A percentile compares a stretch with the other conserved stretches of the same genome.
Conservation (phyloP, 768 basidiomycete genomes). For the Boletus rubescentipes region DNA sequence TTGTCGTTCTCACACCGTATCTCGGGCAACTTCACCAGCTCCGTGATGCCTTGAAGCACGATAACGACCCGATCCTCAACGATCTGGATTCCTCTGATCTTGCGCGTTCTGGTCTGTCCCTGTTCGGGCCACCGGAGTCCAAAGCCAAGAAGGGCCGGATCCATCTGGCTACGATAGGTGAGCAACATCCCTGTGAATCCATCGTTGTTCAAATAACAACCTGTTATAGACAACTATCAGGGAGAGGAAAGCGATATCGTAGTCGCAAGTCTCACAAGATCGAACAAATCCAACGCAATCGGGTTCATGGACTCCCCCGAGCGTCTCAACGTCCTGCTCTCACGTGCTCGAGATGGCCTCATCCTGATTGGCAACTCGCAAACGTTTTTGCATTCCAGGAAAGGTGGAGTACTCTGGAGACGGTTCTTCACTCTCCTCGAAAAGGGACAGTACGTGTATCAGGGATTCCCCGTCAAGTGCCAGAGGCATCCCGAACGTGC, state of each 20-base stretch:
- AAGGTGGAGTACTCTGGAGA: conserved; percentile 16
- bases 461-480: conserved; percentile 54
- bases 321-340: conserved; percentile 68
- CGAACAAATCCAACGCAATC: conserved; percentile 54
- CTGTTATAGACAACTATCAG: conserved; percentile 65
- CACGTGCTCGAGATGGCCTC: conserved; percentile 61
- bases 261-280: conserved; percentile 57
- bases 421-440: conserved; percentile 12
- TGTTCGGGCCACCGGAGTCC: conserved; percentile 31
- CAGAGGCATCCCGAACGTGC: conserved; percentile 47
- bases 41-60: conserved; percentile 41
- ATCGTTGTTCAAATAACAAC: not conserved
- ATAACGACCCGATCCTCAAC: conserved; percentile 57
- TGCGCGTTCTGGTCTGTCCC: conserved; percentile 51
- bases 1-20: conserved; percentile 72
- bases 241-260: conserved; percentile 75
- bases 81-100: conserved; percentile 63
- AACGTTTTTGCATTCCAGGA: conserved; percentile 45
- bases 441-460: conserved; percentile 6
- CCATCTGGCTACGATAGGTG: conserved; percentile 68
- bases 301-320: conserved; percentile 73
- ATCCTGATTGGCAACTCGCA: conserved; percentile 64
- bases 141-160: conserved; percentile 42
- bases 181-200: not conserved
- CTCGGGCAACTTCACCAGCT: conserved; percentile 60